These are phyloP conservation scores for Chlorella ohadii DNA, from an alignment of 139 green algal genomes.

Conservation along the genomic window DNA sequence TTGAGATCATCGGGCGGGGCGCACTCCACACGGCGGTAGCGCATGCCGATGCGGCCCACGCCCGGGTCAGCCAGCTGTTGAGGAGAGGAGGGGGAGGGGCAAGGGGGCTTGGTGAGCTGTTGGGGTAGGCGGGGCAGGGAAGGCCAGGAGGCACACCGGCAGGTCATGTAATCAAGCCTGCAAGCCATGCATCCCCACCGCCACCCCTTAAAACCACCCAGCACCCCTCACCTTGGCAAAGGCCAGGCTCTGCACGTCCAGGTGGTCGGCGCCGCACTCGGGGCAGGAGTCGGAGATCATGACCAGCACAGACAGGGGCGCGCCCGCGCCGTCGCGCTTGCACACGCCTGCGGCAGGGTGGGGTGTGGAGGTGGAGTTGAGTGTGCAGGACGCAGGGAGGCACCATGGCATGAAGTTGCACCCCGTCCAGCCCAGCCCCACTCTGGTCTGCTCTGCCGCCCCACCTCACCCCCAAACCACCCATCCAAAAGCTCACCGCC, in stretches of 20 bases:
- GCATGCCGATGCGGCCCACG: constrained; percentile 33
- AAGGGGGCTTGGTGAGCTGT: background rate
- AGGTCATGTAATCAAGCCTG: background rate
- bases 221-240: constrained; percentile 52
- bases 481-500: background rate
- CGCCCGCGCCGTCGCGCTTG: constrained; percentile 25
- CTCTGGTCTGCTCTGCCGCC: no score
- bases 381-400: no score
- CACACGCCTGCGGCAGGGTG: constrained; percentile 20
- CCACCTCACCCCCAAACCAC: no score
- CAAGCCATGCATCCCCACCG: no score
- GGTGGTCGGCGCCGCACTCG: constrained; percentile 56
- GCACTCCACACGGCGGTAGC: constrained; percentile 55
- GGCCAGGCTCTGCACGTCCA: constrained; percentile 57
- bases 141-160: background rate
- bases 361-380: no score
- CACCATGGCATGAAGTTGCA: no score
- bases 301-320: constrained; percentile 30
- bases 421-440: no score
- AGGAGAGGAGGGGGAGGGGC: no score
- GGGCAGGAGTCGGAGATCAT: constrained; percentile 62
- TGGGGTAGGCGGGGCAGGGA: background rate
- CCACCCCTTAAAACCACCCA: no score
- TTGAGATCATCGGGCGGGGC: constrained; percentile 38
- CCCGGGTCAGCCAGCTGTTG: constrained; percentile 32